Percentiles rank a stretch among this genome's conserved stretches.
These are phyloP conservation scores for Candida pseudoviswanathii DNA, from an alignment of 1,139 yeast genomes.

Conservation along the genomic window DNA sequence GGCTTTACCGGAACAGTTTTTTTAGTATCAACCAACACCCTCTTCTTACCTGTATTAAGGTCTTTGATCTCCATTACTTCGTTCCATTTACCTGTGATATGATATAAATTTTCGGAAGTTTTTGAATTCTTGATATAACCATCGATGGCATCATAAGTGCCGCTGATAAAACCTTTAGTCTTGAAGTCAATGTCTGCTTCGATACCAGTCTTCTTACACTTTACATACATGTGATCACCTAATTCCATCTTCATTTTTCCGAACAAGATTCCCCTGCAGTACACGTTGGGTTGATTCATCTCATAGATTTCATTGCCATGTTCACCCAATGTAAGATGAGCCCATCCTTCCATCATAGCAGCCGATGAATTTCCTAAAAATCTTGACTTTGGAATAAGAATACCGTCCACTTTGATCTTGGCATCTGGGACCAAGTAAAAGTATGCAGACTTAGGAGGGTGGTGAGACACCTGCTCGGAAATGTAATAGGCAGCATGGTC, in stretches of 20 bases:
- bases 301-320: slow-evolving; percentile 67
- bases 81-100: slow-evolving; percentile 91
- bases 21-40: slow-evolving; percentile 64
- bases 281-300: slow-evolving; percentile 91
- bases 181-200: slow-evolving; percentile 90
- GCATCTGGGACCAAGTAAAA: slow-evolving; percentile 83
- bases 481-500: slow-evolving; percentile 65
- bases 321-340: slow-evolving; percentile 70
- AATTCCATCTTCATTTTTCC: slow-evolving; percentile 88
- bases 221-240: slow-evolving; percentile 85
- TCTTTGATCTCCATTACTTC: slow-evolving; percentile 75
- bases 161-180: slow-evolving; percentile 91
- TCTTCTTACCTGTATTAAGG: slow-evolving; percentile 47
- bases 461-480: slow-evolving; percentile 95
- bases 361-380: slow-evolving; percentile 96
- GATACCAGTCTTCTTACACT: slow-evolving; percentile 59
- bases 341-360: slow-evolving; percentile 93
- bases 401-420: slow-evolving; percentile 85
- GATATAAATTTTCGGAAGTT: slow-evolving; percentile 59
- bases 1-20: slow-evolving; percentile 59
- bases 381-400: slow-evolving; percentile 80
- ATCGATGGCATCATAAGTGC: slow-evolving; percentile 86
- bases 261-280: slow-evolving; percentile 90
- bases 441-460: slow-evolving; percentile 97
- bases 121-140: slow-evolving; percentile 64